phyloP scores from a whole-genome alignment of 352 stramenopile genomes.

The Aphanomyces astaci region DNA sequence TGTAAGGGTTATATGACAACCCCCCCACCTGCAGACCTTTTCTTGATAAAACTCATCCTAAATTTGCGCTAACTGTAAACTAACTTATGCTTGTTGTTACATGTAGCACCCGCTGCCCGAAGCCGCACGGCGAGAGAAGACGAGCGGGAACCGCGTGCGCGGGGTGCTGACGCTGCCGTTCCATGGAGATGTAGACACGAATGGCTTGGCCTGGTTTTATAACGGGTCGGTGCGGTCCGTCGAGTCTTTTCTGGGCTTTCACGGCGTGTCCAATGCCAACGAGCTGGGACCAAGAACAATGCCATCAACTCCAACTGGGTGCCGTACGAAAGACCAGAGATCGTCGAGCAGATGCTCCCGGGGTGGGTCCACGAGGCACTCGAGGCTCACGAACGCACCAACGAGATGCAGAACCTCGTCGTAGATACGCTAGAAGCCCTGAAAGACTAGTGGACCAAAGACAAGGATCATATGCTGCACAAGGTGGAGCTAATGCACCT shows the following conservation, averaged over 20 bases:
- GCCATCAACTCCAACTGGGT: slow-evolving; percentile 65
- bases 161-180: slow-evolving; percentile 45
- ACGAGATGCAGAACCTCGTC: neutral
- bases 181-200: slow-evolving; percentile 47
- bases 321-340: slow-evolving; percentile 43
- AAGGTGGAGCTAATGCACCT: neutral
- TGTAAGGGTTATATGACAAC: too few relatives aligned
- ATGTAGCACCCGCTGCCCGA: slow-evolving; percentile 20
- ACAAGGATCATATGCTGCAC: neutral
- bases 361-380: neutral
- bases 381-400: neutral
- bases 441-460: neutral
- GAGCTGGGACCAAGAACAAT: slow-evolving; percentile 33
- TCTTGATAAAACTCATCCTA: too few relatives aligned
- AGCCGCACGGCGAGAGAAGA: slow-evolving; percentile 29
- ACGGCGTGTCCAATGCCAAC: slow-evolving; percentile 9
- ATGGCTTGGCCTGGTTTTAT: slow-evolving; percentile 49
- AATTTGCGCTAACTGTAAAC: neutral
- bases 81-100: neutral
- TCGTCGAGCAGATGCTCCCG: slow-evolving; percentile 34
- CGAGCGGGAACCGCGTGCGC: slow-evolving; percentile 47
- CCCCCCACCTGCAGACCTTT: too few relatives aligned
- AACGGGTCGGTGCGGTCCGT: slow-evolving; percentile 29
- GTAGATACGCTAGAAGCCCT: neutral
- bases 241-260: slow-evolving; percentile 18